Percentiles rank a stretch among this genome's conserved stretches.
phyloP scores from a whole-genome alignment of 345 rosid genomes.

The Reutealis trisperma region DNA sequence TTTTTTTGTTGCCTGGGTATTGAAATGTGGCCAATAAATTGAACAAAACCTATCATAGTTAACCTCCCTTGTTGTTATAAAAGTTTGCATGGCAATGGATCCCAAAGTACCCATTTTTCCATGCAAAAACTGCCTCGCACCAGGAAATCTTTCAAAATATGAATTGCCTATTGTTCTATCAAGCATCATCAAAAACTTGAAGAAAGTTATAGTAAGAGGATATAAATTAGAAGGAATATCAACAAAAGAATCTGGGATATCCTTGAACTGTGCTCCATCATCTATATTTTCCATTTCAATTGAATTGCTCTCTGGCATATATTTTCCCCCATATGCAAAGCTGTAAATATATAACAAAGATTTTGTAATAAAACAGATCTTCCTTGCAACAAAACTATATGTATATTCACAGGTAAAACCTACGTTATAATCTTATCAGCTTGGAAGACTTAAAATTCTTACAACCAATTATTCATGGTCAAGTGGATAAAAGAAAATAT shows the following conservation, averaged over 20 bases:
- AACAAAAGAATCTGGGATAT: constrained; percentile 43
- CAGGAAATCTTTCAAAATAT: constrained; percentile 48
- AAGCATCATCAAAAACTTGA: constrained; percentile 59
- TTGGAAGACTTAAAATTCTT: background rate
- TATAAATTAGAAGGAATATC: constrained; percentile 31
- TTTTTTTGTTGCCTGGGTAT: constrained; percentile 30
- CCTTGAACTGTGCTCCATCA: constrained; percentile 36
- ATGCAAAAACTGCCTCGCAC: constrained; percentile 25
- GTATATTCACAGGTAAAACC: background rate
- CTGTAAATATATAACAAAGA: constrained; percentile 27
- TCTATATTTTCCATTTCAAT: constrained; percentile 35
- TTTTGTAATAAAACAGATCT: background rate
- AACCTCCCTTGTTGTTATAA: constrained; percentile 47
- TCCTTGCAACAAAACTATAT: background rate
- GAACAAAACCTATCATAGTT: constrained; percentile 47
- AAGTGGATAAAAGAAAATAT: background rate
- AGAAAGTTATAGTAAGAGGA: constrained; percentile 56
- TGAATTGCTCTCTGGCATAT: constrained; percentile 19
- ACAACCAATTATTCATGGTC: background rate
- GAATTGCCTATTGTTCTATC: constrained; percentile 52
- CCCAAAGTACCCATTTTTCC: constrained; percentile 21
- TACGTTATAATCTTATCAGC: too few species aligned
- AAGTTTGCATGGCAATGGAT: constrained; percentile 28
- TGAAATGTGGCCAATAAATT: constrained; percentile 55
- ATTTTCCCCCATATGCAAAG: constrained; percentile 34